Conservation (phyloP, 2,329 filamentous ascomycete species). For the Fusarium chaquense region DNA sequence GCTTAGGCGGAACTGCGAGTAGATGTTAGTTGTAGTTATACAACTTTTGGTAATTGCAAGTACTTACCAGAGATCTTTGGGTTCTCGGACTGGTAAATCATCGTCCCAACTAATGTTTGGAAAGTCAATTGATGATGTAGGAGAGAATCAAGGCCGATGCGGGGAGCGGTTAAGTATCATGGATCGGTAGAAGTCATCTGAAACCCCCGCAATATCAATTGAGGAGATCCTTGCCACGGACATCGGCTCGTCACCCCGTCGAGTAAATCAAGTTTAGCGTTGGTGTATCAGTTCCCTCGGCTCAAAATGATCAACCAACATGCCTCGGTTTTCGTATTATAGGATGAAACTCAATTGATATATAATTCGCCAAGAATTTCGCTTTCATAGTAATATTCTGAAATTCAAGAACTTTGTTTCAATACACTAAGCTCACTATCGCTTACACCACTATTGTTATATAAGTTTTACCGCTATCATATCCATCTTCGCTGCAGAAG, state of each 20-base stretch:
- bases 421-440: not conserved
- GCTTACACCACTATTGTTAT: not conserved
- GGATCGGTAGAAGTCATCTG: not conserved
- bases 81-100: not conserved
- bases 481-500: not conserved
- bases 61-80: not conserved
- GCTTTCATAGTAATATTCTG: not conserved
- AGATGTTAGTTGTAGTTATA: fast-evolving
- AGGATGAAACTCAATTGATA: not conserved
- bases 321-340: not conserved
- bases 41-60: not conserved
- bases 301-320: not conserved
- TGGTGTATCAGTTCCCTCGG: not conserved
- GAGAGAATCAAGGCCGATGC: not conserved
- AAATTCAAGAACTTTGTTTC: not conserved
- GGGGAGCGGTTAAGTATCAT: not conserved
- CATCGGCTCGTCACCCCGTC: not conserved
- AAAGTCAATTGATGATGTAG: not conserved
- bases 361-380: not conserved
- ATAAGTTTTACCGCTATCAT: not conserved
- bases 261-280: not conserved
- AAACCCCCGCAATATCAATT: not conserved
- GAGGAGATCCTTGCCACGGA: not conserved
- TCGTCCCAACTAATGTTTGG: not conserved
- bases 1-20: not conserved